These are phyloP conservation scores for Haberlea rhodopensis DNA, from an alignment of 257 asterid genomes.

Conservation along the genomic window DNA sequence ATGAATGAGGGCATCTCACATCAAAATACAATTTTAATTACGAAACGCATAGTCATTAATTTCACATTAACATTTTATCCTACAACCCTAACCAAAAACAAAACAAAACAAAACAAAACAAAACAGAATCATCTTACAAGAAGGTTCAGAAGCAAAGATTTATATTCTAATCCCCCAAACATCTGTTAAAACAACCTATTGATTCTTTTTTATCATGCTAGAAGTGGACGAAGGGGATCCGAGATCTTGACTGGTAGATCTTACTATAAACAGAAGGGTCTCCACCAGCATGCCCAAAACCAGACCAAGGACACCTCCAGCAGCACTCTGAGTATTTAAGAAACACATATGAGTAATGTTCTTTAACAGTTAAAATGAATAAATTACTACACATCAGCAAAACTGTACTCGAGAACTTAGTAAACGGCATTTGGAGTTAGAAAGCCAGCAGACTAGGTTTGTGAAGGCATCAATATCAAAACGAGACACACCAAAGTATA, in stretches of 20 bases:
- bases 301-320: slow-evolving; percentile 95
- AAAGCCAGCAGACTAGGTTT: not conserved
- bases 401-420: not conserved
- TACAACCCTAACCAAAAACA: no score
- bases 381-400: not conserved
- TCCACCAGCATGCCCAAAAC: slow-evolving; percentile 86
- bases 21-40: no score
- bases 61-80: no score
- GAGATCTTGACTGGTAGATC: slow-evolving; percentile 46
- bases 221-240: slow-evolving; percentile 32
- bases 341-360: not conserved
- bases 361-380: not conserved
- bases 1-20: no score
- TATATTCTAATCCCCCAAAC: no score
- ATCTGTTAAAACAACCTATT: no score
- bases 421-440: not conserved
- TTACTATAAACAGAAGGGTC: slow-evolving; percentile 71
- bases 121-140: no score
- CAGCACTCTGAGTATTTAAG: slow-evolving; percentile 62
- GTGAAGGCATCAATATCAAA: not conserved
- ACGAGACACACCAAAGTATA: not conserved
- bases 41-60: no score
- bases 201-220: slow-evolving; percentile 55
- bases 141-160: no score
- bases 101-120: no score